Evolutionary conservation across 495 filamentous ascomycete species (phyloP).

Genomic region (Penicillium maclennaniae): DNA sequence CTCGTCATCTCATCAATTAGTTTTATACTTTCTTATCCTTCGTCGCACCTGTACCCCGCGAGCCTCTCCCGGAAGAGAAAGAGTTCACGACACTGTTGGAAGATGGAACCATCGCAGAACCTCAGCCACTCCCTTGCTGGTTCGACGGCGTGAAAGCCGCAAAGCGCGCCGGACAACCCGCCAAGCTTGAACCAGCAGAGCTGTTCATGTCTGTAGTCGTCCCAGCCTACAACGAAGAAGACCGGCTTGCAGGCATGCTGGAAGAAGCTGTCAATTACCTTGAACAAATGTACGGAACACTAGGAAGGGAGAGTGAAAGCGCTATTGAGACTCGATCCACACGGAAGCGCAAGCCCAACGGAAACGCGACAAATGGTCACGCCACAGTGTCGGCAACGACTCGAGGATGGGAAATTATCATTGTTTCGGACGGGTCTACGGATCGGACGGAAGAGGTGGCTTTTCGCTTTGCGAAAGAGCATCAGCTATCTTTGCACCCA

Average conservation of each 20-base stretch:
- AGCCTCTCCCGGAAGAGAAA: constrained; percentile 72
- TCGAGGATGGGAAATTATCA: constrained; percentile 87
- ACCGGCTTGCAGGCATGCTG: constrained; percentile 76
- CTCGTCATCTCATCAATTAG: constrained; percentile 35
- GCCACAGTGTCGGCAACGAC: constrained; percentile 14
- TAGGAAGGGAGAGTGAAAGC: constrained; percentile 4
- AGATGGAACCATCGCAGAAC: constrained; percentile 55
- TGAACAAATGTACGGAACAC: constrained; percentile 65
- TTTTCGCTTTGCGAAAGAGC: constrained; percentile 65
- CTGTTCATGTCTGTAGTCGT: constrained; percentile 83
- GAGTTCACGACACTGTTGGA: constrained; percentile 72
- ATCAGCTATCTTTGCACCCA: constrained; percentile 41
- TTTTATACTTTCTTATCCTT: constrained; percentile 66
- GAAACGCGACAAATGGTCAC: constrained; percentile 18
- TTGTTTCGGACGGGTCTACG: constrained; percentile 88
- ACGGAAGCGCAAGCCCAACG: constrained; percentile 34
- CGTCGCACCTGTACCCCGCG: constrained; percentile 77
- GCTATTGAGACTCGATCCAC: constrained; percentile 19
- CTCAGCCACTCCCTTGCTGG: constrained; percentile 77
- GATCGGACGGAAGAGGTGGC: constrained; percentile 79
- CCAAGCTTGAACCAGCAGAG: constrained; percentile 46
- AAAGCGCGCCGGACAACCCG: constrained; percentile 29
- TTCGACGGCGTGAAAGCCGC: constrained; percentile 61
- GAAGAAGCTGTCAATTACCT: constrained; percentile 88
- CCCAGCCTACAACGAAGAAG: constrained; percentile 91